A percentile compares a stretch with the other conserved stretches of the same genome.
Evolutionary conservation across 768 basidiomycete genomes (phyloP).

Genomic region (Boletus insuetus): DNA sequence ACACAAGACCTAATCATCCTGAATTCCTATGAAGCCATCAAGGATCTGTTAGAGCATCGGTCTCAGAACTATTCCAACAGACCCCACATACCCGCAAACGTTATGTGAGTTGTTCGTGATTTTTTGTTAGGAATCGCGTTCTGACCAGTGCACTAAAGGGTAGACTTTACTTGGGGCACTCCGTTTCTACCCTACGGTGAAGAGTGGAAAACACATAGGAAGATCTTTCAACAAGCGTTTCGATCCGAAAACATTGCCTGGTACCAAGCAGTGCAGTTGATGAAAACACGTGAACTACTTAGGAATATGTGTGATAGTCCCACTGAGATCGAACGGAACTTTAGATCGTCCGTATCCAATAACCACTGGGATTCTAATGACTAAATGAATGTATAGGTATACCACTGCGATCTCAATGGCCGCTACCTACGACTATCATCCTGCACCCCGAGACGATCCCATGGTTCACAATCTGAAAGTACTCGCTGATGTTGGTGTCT

Average conservation of each 20-base stretch:
- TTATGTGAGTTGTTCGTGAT: not conserved
- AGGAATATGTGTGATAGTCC: slow-evolving; percentile 2
- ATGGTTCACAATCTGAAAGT: slow-evolving; percentile 8
- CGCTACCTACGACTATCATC: slow-evolving; percentile 10
- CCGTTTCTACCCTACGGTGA: slow-evolving; percentile 3
- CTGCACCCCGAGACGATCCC: slow-evolving; percentile 5
- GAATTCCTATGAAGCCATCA: slow-evolving; percentile 10
- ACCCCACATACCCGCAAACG: not conserved
- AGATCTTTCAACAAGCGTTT: slow-evolving; percentile 2
- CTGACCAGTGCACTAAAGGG: not conserved
- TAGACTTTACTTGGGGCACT: slow-evolving; percentile 7
- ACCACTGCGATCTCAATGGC: slow-evolving; percentile 12
- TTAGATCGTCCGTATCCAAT: slow-evolving; percentile 4
- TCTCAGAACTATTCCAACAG: slow-evolving; percentile 8
- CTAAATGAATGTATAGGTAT: not conserved
- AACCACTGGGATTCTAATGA: not conserved
- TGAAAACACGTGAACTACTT: slow-evolving; percentile 3
- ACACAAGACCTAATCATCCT: slow-evolving; percentile 8
- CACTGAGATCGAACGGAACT: slow-evolving; percentile 2
- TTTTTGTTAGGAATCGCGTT: not conserved
- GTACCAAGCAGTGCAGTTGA: not conserved
- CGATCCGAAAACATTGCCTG: not conserved
- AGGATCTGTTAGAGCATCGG: slow-evolving; percentile 2
- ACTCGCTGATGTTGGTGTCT: not conserved
- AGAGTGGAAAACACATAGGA: slow-evolving; percentile 4